Percentiles rank a stretch among this genome's conserved stretches.
Conservation (phyloP, 352 stramenopile species). For the Phytopythium boreale region DNA sequence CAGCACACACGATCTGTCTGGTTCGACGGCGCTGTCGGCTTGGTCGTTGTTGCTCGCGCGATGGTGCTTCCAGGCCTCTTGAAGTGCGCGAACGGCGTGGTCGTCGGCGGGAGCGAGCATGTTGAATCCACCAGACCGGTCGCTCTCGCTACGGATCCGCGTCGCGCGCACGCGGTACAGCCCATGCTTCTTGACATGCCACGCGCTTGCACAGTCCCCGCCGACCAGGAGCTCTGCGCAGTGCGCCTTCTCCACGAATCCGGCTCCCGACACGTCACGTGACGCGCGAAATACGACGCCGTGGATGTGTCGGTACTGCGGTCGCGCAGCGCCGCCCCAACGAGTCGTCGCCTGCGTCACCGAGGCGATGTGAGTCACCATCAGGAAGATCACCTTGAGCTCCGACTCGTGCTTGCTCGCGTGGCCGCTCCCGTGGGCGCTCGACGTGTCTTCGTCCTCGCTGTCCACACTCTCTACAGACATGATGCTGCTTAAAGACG, state of each 20-base stretch:
- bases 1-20: constrained; percentile 8
- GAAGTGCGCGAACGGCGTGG: constrained; percentile 12
- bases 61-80: neutral
- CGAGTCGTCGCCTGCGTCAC: neutral
- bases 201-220: constrained; percentile 14
- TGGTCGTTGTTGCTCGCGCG: neutral
- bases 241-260: constrained; percentile 12
- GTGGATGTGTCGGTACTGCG: constrained; percentile 36
- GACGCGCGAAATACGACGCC: constrained; percentile 23
- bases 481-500: neutral
- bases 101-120: constrained; percentile 9
- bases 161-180: constrained; percentile 28
- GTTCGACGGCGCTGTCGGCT: neutral
- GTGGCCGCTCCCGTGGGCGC: too few species aligned
- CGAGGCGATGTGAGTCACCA: constrained; percentile 4
- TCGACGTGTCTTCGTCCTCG: neutral
- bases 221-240: constrained; percentile 31
- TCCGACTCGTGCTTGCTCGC: neutral
- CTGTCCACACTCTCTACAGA: neutral
- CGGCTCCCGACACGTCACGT: neutral
- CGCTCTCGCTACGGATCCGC: constrained; percentile 8
- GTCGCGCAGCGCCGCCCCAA: constrained; percentile 4
- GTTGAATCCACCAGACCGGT: constrained; percentile 6
- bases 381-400: neutral
- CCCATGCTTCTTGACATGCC: constrained; percentile 30